Evolutionary conservation across 1,284 basidiomycete species (phyloP).

Genomic region (Pisolithus thermaeus): DNA sequence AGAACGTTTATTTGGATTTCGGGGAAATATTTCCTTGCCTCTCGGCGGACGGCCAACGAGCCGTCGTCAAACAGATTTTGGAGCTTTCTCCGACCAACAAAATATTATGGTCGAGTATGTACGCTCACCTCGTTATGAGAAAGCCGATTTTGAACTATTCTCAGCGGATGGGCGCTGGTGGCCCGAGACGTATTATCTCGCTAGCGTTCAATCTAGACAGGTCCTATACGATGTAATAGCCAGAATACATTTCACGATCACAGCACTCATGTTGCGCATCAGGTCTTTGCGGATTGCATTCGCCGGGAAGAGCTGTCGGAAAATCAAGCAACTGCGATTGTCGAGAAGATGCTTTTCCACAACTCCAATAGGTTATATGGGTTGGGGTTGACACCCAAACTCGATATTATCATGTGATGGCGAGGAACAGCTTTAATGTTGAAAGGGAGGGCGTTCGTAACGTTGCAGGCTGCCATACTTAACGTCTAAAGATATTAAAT

Average conservation of each 20-base stretch:
- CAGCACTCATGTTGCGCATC: not conserved
- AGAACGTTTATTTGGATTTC: constrained; percentile 73
- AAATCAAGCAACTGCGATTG: constrained; percentile 23
- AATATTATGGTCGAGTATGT: constrained; percentile 70
- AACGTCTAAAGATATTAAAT: too few species aligned
- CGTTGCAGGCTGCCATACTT: not conserved
- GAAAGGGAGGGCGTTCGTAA: not conserved
- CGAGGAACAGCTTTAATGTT: not conserved
- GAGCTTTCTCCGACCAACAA: constrained; percentile 72
- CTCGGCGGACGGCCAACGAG: constrained; percentile 55
- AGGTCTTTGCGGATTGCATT: constrained; percentile 23
- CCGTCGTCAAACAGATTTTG: constrained; percentile 53
- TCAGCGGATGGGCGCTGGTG: constrained; percentile 73
- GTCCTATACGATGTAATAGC: constrained; percentile 48
- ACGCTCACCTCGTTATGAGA: not conserved
- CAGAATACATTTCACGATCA: not conserved
- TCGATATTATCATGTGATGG: constrained; percentile 9
- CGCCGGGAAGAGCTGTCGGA: constrained; percentile 18
- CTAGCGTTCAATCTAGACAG: constrained; percentile 54
- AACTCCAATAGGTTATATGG: constrained; percentile 27
- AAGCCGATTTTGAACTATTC: constrained; percentile 6
- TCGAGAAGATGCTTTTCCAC: constrained; percentile 24
- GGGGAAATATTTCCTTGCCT: constrained; percentile 73
- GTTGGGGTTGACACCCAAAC: constrained; percentile 23
- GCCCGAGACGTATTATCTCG: constrained; percentile 72